Evolutionary conservation across 441 rosid genomes (phyloP), one percentile per base, ranked within the genome.

Genomic region (Geranium incanum): DNA sequence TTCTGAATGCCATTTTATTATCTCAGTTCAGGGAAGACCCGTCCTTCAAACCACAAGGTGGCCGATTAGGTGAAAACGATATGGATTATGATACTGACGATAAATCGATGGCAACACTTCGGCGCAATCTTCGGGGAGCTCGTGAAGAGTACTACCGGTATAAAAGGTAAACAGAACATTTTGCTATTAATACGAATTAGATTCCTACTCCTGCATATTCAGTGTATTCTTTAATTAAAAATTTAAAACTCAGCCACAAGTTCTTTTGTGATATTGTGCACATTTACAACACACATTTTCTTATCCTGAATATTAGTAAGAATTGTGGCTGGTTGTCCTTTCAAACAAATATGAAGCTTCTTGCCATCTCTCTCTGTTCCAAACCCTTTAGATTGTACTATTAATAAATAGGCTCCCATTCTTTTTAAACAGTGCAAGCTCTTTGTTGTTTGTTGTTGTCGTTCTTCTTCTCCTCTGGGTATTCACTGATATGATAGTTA

Each of bases 11-110:
- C 59, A 67, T 76, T 18, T 71, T 81, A 48, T 48, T 1, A 78
- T 79, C 75, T 15, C 82, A 91, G 98, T 86, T 95, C 75, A 87
- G 87, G 77, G 86, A 85, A 79, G 99, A 95, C 52, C 92, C 95
- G 71, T 87, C 95, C 69, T 91, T 95, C 80, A 92, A 92, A 81
- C 98, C 98, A 11, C 98, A 95, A 85, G 99, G 99, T 77, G 99
- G 99, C 59, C 87, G 84, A 76, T 69, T 95, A 79, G 98, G 99
- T 45, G 99, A 92, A 85, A 92, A 92, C 74, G 99, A 95, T 78
- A 95, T 95, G 99, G 97, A 95, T 81, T 92, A 91, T 79, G 99
- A 95, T 77, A 88, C 98, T 23, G 99, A 95, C 84, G 99, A 89
- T 78, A 95, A 92, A 80, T 92, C 98, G 18, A 95, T 95, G 99